A percentile compares a stretch with the other conserved stretches of the same genome.
Conservation (phyloP, 257 asterid species). For the Solanum piurae region DNA sequence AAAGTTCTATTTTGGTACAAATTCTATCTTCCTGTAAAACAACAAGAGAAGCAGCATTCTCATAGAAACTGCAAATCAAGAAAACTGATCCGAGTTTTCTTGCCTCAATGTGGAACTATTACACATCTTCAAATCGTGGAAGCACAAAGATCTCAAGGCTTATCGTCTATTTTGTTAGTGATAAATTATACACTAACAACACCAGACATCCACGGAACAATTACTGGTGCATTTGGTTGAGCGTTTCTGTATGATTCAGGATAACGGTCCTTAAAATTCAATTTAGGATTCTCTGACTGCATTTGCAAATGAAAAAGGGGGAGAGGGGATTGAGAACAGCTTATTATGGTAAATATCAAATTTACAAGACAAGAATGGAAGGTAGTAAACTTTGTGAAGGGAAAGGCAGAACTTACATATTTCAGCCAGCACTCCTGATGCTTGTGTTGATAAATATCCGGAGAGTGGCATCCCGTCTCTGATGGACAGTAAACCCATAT, state of each 20-base stretch:
- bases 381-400: not conserved
- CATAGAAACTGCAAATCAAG: not conserved
- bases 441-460: constrained; percentile 80
- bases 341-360: not conserved
- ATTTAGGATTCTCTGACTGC: constrained; percentile 69
- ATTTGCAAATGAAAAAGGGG: not conserved
- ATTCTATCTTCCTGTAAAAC: not conserved
- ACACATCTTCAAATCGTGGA: not conserved
- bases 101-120: not conserved
- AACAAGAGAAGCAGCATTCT: not conserved
- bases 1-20: not conserved
- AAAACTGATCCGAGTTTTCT: not conserved
- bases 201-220: constrained; percentile 90
- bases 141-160: not conserved
- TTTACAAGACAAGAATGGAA: not conserved
- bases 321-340: not conserved
- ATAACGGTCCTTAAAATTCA: constrained; percentile 62
- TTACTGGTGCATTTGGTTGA: constrained; percentile 66
- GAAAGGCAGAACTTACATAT: constrained; percentile 41
- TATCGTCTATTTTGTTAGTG: not conserved
- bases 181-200: constrained; percentile 28
- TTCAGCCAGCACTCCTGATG: constrained; percentile 92
- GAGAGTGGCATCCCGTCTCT: constrained; percentile 78
- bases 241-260: constrained; percentile 60
- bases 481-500: constrained; percentile 91